phyloP scores from a whole-genome alignment of 768 basidiomycete species.

The Chalciporus pseudorubinellus region DNA sequence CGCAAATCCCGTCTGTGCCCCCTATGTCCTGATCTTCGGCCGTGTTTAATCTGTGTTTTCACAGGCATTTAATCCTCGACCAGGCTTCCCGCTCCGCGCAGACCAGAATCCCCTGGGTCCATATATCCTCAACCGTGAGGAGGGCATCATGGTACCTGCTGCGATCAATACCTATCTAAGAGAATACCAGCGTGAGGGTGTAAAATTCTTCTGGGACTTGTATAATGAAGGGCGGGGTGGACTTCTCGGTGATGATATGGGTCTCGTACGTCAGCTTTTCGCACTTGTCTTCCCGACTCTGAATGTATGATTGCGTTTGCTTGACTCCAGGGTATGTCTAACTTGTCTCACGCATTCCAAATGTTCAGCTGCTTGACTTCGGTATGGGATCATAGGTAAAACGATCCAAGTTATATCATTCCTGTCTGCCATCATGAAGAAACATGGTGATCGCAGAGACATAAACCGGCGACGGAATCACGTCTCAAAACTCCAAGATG shows the following conservation, averaged over 20 bases:
- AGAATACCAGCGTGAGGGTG: slow-evolving; percentile 87
- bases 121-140: slow-evolving; percentile 47
- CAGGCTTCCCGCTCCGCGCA: slow-evolving; percentile 49
- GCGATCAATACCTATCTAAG: slow-evolving; percentile 85
- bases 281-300: background rate
- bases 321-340: slow-evolving; percentile 26
- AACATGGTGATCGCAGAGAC: slow-evolving; percentile 65
- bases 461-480: slow-evolving; percentile 60
- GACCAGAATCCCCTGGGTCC: slow-evolving; percentile 45
- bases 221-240: slow-evolving; percentile 72
- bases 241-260: slow-evolving; percentile 96
- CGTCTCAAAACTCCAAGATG: slow-evolving; percentile 66
- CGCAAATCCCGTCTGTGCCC: slow-evolving; percentile 32
- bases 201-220: slow-evolving; percentile 73
- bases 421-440: slow-evolving; percentile 89
- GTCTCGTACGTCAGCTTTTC: slow-evolving; percentile 46
- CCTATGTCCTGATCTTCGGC: background rate
- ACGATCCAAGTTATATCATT: slow-evolving; percentile 92
- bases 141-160: slow-evolving; percentile 54
- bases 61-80: slow-evolving; percentile 47
- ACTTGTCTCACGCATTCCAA: background rate
- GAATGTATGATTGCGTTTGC: background rate
- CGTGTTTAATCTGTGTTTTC: background rate
- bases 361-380: slow-evolving; percentile 2
- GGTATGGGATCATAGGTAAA: slow-evolving; percentile 55